Base-by-base conservation (phyloP, 2,329 filamentous ascomycete species). In the Trichoderma simmonsii region DNA sequence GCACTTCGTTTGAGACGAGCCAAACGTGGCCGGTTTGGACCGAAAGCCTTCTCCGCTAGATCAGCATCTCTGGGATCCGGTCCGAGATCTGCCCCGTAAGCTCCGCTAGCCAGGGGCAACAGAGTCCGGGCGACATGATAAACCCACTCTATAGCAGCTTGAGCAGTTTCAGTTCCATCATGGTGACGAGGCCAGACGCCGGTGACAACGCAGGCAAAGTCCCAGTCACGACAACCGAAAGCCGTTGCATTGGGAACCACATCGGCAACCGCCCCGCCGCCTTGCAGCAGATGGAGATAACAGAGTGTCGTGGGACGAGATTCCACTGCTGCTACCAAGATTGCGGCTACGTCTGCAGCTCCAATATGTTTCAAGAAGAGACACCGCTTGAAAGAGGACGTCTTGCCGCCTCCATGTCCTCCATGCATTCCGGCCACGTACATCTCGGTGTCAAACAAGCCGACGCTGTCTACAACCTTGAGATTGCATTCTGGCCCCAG, bases 321-420 rank as follows among this genome's bases (percentile, higher is more conserved):
- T 57, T 83, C 71, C 5, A 91, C 21, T 6, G 88, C 86, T 3
- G 75, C 71, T 15, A 85, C 70, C 59, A 91, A 79, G 6, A 75
- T 75, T 1, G 80, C 61, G 28, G 78, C 75, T 1, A 87, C 51
- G 2, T 78, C 68, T 2, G 2, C 51, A 64, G 70, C 72, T 73
- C 82, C 81, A 14, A 90, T 85, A 48, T 76, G 0, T 72, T 86
- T 86, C 8, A 91, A 78, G 75, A 91, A 91, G 34, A 91, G 56
- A 77, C 89, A 91, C 75, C 89, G 84, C 80, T 91, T 91, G 82
- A 91, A 91, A 0, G 89, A 84, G 11, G 86, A 90, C 0, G 88
- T 91, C 80, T 90, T 91, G 75, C 86, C 84, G 26, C 85, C 81
- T 21, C 82, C 82, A 66, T 91, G 88, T 0, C 88, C 88, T 28